Base-by-base conservation (phyloP, 2,329 filamentous ascomycete species). In the Fusarium tjaetaba region DNA sequence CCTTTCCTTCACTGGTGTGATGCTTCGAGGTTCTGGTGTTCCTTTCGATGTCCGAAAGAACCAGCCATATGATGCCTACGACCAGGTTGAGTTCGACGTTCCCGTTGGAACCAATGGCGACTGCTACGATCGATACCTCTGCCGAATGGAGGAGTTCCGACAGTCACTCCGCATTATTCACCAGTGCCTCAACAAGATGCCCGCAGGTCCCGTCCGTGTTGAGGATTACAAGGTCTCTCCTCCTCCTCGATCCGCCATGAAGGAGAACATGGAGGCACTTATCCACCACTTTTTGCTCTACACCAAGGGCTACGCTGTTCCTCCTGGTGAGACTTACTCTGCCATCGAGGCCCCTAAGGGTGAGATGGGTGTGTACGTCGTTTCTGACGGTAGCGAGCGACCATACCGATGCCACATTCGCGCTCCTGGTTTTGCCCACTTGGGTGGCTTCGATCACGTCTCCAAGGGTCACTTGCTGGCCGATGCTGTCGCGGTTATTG, bases 241-340 rank as follows among this genome's bases (percentile, higher is more conserved):
- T 28, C 96, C 96, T 71, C 97, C 96, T n/a, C 92, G 96, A 80
- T 89, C 94, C 49, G 96, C 96, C 80, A 99, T 99, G 96, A 99
- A 99, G 90, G 96, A 99, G 90, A 99, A 99, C 88, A 99, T 99
- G 97, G 96, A 99, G 87, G 95, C 96, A 43, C 90, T 99, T 48
- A 99, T 99, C 82, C 96, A 99, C 87, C 96, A 99, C 88, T 99
- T 99, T 89, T 86, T 99, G 76, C 91, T 99, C 61, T 99, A 96
- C 88, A 98, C 95, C 84, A 99, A 99, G 90, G 96, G 96, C 68
- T 99, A 99, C 85, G 90, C 94, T 49, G 96, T 99, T 8, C 96
- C 96, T 48, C 96, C 97, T 13, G 97, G 96, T 72, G 96, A 99
- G 88, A 99, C 96, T 11, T 99, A 99, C 88, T 95, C 93, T 52